These are phyloP conservation scores for Lyophyllum semitale DNA, from an alignment of 768 basidiomycete species.

Conservation along the genomic window DNA sequence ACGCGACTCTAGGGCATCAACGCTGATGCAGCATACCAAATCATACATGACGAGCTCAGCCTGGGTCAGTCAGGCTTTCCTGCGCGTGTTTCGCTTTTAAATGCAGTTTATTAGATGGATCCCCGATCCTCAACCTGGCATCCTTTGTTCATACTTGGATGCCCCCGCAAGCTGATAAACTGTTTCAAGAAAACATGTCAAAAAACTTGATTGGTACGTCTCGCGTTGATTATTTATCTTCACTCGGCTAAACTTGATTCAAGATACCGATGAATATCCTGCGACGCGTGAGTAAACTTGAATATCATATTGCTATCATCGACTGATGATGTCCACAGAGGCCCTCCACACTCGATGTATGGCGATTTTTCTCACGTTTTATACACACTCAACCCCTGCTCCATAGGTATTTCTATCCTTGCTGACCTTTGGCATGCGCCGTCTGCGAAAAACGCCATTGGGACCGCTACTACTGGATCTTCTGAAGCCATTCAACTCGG, in stretches of 20 bases:
- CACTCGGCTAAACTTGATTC: not conserved
- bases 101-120: constrained; percentile 45
- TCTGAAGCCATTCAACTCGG: constrained; percentile 75
- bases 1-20: constrained; percentile 46
- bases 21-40: constrained; percentile 56
- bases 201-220: constrained; percentile 61
- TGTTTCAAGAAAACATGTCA: constrained; percentile 62
- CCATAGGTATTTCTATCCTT: constrained; percentile 46
- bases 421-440: constrained; percentile 74
- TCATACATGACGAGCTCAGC: constrained; percentile 61
- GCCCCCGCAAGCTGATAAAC: constrained; percentile 51
- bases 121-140: constrained; percentile 63
- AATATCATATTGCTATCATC: not conserved
- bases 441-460: constrained; percentile 60
- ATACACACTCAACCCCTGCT: not conserved
- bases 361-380: not conserved
- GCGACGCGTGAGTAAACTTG: constrained; percentile 47
- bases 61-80: constrained; percentile 44
- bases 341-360: constrained; percentile 55
- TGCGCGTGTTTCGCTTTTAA: not conserved
- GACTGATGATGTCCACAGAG: constrained; percentile 27
- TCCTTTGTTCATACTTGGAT: constrained; percentile 68
- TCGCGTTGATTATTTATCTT: not conserved
- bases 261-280: constrained; percentile 65
- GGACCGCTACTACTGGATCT: constrained; percentile 72